phyloP scores from a whole-genome alignment of 2,329 filamentous ascomycete genomes.

The Coniochaeta ligniaria region DNA sequence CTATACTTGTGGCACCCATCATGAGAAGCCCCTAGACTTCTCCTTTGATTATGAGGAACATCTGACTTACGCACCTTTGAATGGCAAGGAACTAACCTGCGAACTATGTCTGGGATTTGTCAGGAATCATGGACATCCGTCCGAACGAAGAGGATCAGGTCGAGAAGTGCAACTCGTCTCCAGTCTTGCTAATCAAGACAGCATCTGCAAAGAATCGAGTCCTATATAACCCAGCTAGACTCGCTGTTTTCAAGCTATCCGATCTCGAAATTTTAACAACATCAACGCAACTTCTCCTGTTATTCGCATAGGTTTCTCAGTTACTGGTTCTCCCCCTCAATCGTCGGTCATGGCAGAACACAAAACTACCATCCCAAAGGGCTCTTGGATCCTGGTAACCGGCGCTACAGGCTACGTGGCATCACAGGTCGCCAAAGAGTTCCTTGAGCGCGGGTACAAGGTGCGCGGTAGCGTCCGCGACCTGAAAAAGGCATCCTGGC shows the following conservation, averaged over 20 bases:
- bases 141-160: neutral
- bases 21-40: neutral
- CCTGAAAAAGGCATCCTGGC: slow-evolving; percentile 14
- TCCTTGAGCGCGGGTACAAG: slow-evolving; percentile 29
- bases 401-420: slow-evolving; percentile 38
- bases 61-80: neutral
- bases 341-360: neutral
- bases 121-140: neutral
- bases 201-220: neutral
- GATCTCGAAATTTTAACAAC: neutral
- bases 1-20: neutral
- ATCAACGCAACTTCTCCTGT: neutral
- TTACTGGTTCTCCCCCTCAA: neutral
- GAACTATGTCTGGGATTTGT: neutral
- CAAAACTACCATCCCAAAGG: slow-evolving; percentile 14
- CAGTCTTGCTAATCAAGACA: neutral
- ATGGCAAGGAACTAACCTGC: neutral
- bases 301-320: neutral
- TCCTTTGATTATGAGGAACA: neutral
- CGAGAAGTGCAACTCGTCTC: neutral
- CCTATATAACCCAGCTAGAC: neutral
- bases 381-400: slow-evolving; percentile 32
- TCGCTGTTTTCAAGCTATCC: neutral
- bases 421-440: slow-evolving; percentile 27
- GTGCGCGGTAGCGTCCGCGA: slow-evolving; percentile 37